These are phyloP conservation scores for Scheffersomyces insectosa DNA, from an alignment of 1,139 yeast genomes.

Conservation along the genomic window DNA sequence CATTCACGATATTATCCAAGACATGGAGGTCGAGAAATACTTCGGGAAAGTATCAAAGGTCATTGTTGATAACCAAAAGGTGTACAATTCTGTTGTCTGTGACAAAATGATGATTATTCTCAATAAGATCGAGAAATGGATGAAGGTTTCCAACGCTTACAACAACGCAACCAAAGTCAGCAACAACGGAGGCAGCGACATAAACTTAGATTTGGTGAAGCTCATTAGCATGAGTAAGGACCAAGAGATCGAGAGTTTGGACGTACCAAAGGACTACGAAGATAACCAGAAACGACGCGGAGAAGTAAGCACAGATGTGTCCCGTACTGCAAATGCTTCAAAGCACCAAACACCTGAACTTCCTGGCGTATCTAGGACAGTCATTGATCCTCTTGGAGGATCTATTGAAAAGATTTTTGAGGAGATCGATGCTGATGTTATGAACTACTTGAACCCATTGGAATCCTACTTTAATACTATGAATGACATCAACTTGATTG, in stretches of 20 bases:
- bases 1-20: slow-evolving; percentile 10
- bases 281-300: not conserved
- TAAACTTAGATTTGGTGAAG: slow-evolving; percentile 31
- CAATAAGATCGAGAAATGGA: slow-evolving; percentile 48
- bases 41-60: slow-evolving; percentile 29
- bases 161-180: slow-evolving; percentile 4
- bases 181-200: slow-evolving; percentile 3
- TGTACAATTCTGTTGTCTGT: slow-evolving; percentile 37
- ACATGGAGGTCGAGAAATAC: slow-evolving; percentile 37
- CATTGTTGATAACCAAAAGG: slow-evolving; percentile 23
- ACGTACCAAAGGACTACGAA: slow-evolving; percentile 27
- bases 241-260: slow-evolving; percentile 46
- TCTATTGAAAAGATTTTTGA: slow-evolving; percentile 33
- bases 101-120: slow-evolving; percentile 45
- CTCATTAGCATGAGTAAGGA: slow-evolving; percentile 47
- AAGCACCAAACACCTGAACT: too few relatives aligned
- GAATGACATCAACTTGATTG: not conserved
- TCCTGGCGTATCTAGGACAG: not conserved
- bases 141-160: slow-evolving; percentile 38
- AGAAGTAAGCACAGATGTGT: not conserved
- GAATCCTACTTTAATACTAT: slow-evolving; percentile 22
- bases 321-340: too few relatives aligned
- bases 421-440: slow-evolving; percentile 32
- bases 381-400: slow-evolving; percentile 1
- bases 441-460: slow-evolving; percentile 28